Evolutionary conservation across 371 early-diverging fungal genomes (phyloP), one percentile per base, ranked within the genome.

Genomic region (Lichtheimia hyalospora): DNA sequence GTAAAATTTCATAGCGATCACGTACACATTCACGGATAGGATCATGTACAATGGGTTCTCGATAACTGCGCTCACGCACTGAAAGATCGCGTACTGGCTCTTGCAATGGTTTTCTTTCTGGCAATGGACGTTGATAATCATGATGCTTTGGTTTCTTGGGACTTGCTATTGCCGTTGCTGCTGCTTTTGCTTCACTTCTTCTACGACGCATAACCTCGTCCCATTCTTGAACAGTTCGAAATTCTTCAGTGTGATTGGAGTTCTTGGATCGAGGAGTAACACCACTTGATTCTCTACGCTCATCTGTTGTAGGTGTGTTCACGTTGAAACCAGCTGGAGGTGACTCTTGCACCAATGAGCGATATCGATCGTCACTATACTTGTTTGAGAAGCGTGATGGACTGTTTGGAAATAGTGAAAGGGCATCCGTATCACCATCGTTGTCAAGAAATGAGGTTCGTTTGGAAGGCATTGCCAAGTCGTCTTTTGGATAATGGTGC

Each of bases 291-390:
- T 44, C 28, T 5, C 40, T 48, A 4, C n/a, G 39, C 23, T 53
- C 50, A 12, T 63, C 63, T 25, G 42, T 46, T 23, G 34, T 34
- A 0, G 63, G 63, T 16, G 63, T 63, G 20, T 49, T 44, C 2
- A 40, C 42, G 23, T 39, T 20, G 27, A 64, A 54, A 27, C 53
- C 58, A 4, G 54, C 60, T 6, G 65, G 65, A 8, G 65, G 65
- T 2, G 65, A 64, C 44, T 64, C 65, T 14, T 57, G 49, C 14
- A 60, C 60, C 18, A 64, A 39, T 5, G 65, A 56, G n/a, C 65
- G 65, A 50, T 64, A 64, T 21, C 41, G 56, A 41, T 56, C 60
- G 49, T 55, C 54, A 20, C 25, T 61, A 44, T 55, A 58, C 16
- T 54, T 54, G n/a, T 54, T 20, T 16, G 28, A 16, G 20, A 50